These are phyloP conservation scores for Vinca minor DNA, from an alignment of 257 asterid genomes.

Conservation along the genomic window DNA sequence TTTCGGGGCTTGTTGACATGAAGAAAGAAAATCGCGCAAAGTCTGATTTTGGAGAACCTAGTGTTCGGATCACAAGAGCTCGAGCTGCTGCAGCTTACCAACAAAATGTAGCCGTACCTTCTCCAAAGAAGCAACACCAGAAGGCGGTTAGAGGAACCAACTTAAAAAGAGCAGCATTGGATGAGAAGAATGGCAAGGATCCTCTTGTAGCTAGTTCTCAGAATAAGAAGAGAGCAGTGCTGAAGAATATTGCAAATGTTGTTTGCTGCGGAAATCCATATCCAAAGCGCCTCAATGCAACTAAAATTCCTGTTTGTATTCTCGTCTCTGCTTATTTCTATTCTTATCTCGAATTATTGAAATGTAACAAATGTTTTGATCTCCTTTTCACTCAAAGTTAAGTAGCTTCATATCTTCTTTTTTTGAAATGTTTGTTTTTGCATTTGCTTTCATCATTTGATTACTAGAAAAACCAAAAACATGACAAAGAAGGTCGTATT, in stretches of 20 bases:
- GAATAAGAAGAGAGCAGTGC: conserved; percentile 12
- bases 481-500: conserved; percentile 8
- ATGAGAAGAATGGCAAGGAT: conserved; percentile 8
- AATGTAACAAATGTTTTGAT: neutral
- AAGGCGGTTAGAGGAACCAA: neutral
- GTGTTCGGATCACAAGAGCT: conserved; percentile 13
- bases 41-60: conserved; percentile 5
- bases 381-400: neutral
- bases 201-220: conserved; percentile 1
- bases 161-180: conserved; percentile 9
- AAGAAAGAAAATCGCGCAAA: conserved; percentile 13
- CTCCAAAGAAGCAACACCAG: conserved; percentile 1
- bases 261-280: conserved; percentile 5
- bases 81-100: neutral
- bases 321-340: neutral
- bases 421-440: conserved; percentile 4
- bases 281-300: conserved; percentile 5
- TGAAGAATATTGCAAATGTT: conserved; percentile 15
- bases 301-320: conserved; percentile 9
- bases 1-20: conserved; percentile 7
- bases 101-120: neutral
- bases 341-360: neutral
- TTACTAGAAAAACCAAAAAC: conserved; percentile 14
- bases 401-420: neutral
- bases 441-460: conserved; percentile 4